Evolutionary conservation across 305 asterid genomes (phyloP).

Genomic region (Fraxinus greggii): DNA sequence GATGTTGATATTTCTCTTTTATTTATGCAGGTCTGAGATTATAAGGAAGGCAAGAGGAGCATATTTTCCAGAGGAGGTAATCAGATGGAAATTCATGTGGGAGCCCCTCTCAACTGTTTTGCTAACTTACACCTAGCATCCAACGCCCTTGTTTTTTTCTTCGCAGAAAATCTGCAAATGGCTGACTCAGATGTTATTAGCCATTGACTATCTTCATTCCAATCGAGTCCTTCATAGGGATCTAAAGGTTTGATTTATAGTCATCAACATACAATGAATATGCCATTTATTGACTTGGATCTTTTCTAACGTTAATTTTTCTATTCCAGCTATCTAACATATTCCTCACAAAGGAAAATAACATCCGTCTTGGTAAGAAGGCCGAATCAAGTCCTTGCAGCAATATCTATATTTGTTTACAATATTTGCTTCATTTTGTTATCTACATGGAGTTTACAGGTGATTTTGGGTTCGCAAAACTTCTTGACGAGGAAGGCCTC

Average conservation of each 20-base stretch:
- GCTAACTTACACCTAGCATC: conserved; percentile 6
- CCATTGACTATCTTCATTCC: conserved; percentile 83
- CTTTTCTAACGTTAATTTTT: conserved; percentile 29
- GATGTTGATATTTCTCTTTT: conserved; percentile 1
- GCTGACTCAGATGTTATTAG: conserved; percentile 81
- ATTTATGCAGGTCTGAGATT: conserved; percentile 56
- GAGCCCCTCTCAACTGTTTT: conserved; percentile 15
- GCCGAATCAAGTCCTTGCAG: conserved; percentile 13
- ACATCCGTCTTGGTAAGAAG: conserved; percentile 71
- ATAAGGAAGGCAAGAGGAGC: conserved; percentile 71
- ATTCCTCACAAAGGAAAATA: conserved; percentile 72
- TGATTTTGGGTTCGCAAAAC: conserved; percentile 88
- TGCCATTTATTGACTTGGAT: conserved; percentile 17
- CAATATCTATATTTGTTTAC: conserved; percentile 14
- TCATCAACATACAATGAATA: not conserved
- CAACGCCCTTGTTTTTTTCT: conserved; percentile 28
- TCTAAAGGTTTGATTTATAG: conserved; percentile 59
- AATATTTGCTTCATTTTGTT: conserved; percentile 10
- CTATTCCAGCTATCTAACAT: conserved; percentile 71
- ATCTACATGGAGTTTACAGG: conserved; percentile 41
- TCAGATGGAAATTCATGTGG: conserved; percentile 8
- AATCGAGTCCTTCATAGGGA: conserved; percentile 83
- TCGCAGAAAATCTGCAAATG: conserved; percentile 82
- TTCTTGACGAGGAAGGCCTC: conserved; percentile 66
- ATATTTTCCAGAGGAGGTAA: conserved; percentile 86